A percentile compares a stretch with the other conserved stretches of the same genome.
Conservation (phyloP, 192 early-diverging fungal genomes). For the Pecoramyces ruminantium region DNA sequence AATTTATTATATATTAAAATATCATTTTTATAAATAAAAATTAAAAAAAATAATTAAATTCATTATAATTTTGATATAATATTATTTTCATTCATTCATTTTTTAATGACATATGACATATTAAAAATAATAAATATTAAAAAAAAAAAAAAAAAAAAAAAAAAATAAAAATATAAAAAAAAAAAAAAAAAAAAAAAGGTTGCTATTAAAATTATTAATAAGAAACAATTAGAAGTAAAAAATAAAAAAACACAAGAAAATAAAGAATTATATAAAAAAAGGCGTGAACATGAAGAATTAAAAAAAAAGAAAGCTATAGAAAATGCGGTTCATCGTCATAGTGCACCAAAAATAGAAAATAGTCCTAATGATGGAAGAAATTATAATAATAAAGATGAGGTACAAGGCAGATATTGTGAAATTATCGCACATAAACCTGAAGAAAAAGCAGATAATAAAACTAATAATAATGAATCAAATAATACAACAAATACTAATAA, state of each 20-base stretch:
- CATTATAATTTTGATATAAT: too few species aligned
- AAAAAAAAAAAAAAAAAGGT: conserved; percentile 1
- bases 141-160: too few species aligned
- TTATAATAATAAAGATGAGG: neutral
- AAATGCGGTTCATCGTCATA: neutral
- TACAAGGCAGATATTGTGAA: neutral
- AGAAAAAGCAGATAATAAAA: neutral
- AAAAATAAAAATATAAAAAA: neutral
- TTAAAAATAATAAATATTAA: too few species aligned
- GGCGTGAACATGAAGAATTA: conserved; percentile 1
- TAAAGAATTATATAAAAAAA: conserved; percentile 4
- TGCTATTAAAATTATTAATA: conserved; percentile 9
- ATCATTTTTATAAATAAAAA: too few species aligned
- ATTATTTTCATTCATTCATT: too few species aligned
- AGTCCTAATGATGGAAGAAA: neutral
- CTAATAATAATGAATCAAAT: too few species aligned
- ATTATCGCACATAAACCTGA: neutral
- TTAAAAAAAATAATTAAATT: too few species aligned
- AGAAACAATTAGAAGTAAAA: conserved; percentile 5
- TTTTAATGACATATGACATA: too few species aligned
- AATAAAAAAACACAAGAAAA: conserved; percentile 5
- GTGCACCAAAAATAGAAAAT: neutral
- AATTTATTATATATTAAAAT: too few species aligned
- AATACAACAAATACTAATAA: too few species aligned
- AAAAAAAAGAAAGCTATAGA: conserved; percentile 1